Percentiles rank a stretch among this genome's conserved stretches.
These are phyloP conservation scores for Xylariaceae sp. DNA, from an alignment of 2,329 filamentous ascomycete species.

Conservation along the genomic window DNA sequence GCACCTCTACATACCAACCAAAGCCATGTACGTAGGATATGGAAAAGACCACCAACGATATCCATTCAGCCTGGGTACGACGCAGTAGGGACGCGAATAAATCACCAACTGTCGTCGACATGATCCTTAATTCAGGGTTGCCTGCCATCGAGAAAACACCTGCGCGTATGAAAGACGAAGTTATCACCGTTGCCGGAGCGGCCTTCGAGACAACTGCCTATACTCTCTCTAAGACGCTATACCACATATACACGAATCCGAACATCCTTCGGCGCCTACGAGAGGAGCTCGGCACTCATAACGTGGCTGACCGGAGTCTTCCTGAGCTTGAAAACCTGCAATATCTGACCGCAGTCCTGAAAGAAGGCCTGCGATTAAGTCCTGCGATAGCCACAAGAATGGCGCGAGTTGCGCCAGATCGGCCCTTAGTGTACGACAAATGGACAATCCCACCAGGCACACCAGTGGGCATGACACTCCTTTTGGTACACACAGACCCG, in stretches of 20 bases:
- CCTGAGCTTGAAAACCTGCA: constrained; percentile 19
- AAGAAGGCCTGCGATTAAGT: constrained; percentile 43
- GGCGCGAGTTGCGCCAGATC: constrained; percentile 37
- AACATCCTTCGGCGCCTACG: constrained; percentile 14
- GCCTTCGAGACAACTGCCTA: constrained; percentile 15
- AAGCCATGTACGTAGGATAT: no score
- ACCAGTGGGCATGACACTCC: constrained; percentile 25
- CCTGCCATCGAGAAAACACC: constrained; percentile 12
- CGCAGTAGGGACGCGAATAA: neutral
- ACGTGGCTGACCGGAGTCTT: no score
- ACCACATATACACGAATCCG: constrained; percentile 14
- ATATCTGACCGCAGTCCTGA: constrained; percentile 42
- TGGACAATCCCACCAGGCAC: constrained; percentile 24
- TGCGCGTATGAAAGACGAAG: constrained; percentile 10
- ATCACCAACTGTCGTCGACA: constrained; percentile 10
- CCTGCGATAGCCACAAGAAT: constrained; percentile 38
- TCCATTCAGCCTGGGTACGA: neutral
- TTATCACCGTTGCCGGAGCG: constrained; percentile 6
- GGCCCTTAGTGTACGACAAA: constrained; percentile 17
- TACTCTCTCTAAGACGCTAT: constrained; percentile 11
- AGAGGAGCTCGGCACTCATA: constrained; percentile 2
- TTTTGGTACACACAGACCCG: constrained; percentile 25
- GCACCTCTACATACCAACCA: neutral
- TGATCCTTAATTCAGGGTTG: constrained; percentile 14
- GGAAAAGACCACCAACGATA: neutral